A percentile compares a stretch with the other conserved stretches of the same genome.
These are phyloP conservation scores for Hypoxylon sp. DNA, from an alignment of 2,329 filamentous ascomycete genomes.

Conservation along the genomic window DNA sequence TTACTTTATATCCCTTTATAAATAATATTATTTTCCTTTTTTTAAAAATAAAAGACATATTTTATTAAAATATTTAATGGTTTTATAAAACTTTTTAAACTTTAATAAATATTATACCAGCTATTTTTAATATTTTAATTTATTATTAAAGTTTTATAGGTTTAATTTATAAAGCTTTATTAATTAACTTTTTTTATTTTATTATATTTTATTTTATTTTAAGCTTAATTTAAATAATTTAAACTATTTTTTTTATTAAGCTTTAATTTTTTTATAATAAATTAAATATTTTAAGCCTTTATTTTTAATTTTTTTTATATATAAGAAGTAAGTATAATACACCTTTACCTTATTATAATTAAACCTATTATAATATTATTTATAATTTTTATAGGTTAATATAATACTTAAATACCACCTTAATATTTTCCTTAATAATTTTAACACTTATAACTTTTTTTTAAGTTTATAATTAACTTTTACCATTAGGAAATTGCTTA, in stretches of 20 bases:
- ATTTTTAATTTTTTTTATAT: constrained; percentile 8
- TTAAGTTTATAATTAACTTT: constrained; percentile 6
- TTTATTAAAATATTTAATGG: constrained; percentile 7
- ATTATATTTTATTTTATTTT: constrained; percentile 7
- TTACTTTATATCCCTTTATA: constrained; percentile 11
- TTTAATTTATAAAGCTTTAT: constrained; percentile 4
- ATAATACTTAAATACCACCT: constrained; percentile 14
- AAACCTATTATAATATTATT: constrained; percentile 22
- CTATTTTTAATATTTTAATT: background rate
- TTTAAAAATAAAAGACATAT: constrained; percentile 1
- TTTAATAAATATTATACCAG: background rate
- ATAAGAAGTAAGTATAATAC: constrained; percentile 17
- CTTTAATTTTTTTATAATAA: constrained; percentile 10
- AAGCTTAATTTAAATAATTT: background rate
- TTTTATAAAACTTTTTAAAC: constrained; percentile 10
- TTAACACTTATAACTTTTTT: background rate
- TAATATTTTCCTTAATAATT: constrained; percentile 13
- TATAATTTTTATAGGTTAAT: constrained; percentile 14
- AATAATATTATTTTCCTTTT: constrained; percentile 15
- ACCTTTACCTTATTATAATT: constrained; percentile 12
- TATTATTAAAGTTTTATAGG: constrained; percentile 3
- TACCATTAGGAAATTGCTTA: background rate
- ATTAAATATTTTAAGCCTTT: constrained; percentile 17
- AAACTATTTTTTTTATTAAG: background rate
- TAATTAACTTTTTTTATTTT: background rate